Conservation (phyloP, 2,329 filamentous ascomycete species). For the Sporothrix variecibatus region DNA sequence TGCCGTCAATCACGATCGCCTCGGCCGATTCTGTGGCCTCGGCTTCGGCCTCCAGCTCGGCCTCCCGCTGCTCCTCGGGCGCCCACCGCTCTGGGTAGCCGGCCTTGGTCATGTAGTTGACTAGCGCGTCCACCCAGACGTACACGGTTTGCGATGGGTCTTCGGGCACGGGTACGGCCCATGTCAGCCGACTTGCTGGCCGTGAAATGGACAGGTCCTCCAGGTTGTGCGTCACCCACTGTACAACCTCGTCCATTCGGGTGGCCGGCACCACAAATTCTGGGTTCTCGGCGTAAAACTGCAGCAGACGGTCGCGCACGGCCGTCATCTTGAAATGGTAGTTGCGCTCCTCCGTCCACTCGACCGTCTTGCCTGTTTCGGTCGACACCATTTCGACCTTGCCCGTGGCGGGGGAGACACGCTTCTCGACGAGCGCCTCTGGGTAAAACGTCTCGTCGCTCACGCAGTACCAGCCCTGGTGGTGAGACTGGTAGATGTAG, state of each 20-base stretch:
- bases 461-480: constrained; percentile 95
- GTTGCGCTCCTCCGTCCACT: constrained; percentile 91
- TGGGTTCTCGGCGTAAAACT: constrained; percentile 78
- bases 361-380: constrained; percentile 89
- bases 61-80: constrained; percentile 41
- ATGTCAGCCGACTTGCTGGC: constrained; percentile 72
- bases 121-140: constrained; percentile 93
- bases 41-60: constrained; percentile 9
- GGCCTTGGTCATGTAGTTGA: constrained; percentile 89
- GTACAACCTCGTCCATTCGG: constrained; percentile 76
- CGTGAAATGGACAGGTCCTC: constrained; percentile 84
- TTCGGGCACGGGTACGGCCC: constrained; percentile 87
- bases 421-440: constrained; percentile 69
- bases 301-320: constrained; percentile 74
- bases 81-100: constrained; percentile 74
- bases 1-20: not conserved
- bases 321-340: constrained; percentile 92
- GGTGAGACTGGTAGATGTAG: constrained; percentile 80
- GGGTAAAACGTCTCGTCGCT: constrained; percentile 97
- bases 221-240: constrained; percentile 74
- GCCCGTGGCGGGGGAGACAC: constrained; percentile 77
- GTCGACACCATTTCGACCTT: constrained; percentile 78
- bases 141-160: constrained; percentile 90
- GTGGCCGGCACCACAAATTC: constrained; percentile 71
- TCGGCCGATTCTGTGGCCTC: constrained; percentile 12